These are phyloP conservation scores for Piper longum DNA, from an alignment of 164 flowering plant genomes.

Conservation along the genomic window DNA sequence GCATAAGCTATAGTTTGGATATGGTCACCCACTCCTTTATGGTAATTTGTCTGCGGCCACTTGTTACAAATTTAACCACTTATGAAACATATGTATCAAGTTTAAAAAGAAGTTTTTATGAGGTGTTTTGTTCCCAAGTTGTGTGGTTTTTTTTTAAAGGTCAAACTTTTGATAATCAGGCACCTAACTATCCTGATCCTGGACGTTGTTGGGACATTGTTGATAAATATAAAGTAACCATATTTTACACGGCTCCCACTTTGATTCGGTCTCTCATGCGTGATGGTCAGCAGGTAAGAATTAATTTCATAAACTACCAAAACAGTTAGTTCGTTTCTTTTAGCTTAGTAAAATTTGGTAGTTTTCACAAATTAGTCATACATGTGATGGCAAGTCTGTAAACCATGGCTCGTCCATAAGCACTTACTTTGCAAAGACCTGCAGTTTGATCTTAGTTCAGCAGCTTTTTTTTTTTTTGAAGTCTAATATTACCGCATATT, in stretches of 20 bases:
- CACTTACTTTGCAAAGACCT: too few relatives aligned
- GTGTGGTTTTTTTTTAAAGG: not conserved
- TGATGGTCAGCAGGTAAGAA: constrained; percentile 75
- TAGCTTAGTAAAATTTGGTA: too few relatives aligned
- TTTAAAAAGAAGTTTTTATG: too few relatives aligned
- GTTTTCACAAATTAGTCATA: too few relatives aligned
- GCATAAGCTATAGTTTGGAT: not conserved
- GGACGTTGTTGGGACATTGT: constrained; percentile 99
- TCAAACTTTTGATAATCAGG: constrained; percentile 35
- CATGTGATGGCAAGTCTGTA: too few relatives aligned
- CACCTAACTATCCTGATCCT: constrained; percentile 87
- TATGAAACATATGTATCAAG: too few relatives aligned
- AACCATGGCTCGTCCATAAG: too few relatives aligned
- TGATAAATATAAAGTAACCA: constrained; percentile 84
- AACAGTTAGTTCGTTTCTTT: not conserved
- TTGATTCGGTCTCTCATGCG: constrained; percentile 96
- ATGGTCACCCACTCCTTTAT: not conserved
- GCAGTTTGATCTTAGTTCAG: too few relatives aligned
- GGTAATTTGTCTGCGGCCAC: not conserved
- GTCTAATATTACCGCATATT: too few relatives aligned
- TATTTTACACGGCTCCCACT: constrained; percentile 98
- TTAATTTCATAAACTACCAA: not conserved
- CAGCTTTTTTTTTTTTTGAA: not conserved
- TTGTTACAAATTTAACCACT: too few relatives aligned
- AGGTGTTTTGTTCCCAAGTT: too few relatives aligned